Percentiles rank a stretch among this genome's conserved stretches.
phyloP scores from a whole-genome alignment of 148 eudicot genomes.

The Rhododendron griersonianum region DNA sequence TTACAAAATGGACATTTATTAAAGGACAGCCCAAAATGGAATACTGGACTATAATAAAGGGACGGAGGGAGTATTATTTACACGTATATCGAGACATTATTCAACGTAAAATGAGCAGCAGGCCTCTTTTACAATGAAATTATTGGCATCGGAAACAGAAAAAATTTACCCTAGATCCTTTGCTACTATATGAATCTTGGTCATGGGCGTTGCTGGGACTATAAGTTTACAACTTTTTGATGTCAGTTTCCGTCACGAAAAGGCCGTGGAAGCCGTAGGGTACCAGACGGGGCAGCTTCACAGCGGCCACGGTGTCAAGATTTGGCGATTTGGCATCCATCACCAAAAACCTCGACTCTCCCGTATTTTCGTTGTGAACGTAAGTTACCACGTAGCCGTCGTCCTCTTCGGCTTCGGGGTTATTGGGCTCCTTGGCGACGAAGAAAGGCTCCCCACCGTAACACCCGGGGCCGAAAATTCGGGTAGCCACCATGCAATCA shows the following conservation, averaged over 20 bases:
- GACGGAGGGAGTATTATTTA: not conserved
- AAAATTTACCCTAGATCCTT: not conserved
- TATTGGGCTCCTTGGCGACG: slow-evolving; percentile 47
- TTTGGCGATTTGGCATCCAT: slow-evolving; percentile 63
- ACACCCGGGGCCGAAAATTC: slow-evolving; percentile 41
- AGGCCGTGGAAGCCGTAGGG: slow-evolving; percentile 82
- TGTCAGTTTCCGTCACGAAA: slow-evolving; percentile 50
- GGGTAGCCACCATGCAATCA: slow-evolving; percentile 45
- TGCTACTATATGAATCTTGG: not conserved
- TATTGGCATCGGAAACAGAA: not conserved
- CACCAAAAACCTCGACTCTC: slow-evolving; percentile 53
- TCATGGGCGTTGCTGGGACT: not conserved
- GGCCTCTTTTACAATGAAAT: not conserved
- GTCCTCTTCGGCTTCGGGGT: slow-evolving; percentile 52
- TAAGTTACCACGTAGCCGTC: slow-evolving; percentile 56
- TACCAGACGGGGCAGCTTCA: slow-evolving; percentile 56
- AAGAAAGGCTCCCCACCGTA: slow-evolving; percentile 75
- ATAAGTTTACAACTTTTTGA: slow-evolving; percentile 24
- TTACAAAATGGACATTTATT: too few species aligned
- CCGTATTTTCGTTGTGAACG: slow-evolving; percentile 45
- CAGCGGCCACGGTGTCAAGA: slow-evolving; percentile 50
- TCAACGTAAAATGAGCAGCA: not conserved
- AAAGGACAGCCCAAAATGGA: too few species aligned
- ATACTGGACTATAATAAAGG: too few species aligned
- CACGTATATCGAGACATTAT: not conserved